Base-by-base conservation (phyloP, 2,329 filamentous ascomycete genomes). In the Fusarium chuoi region DNA sequence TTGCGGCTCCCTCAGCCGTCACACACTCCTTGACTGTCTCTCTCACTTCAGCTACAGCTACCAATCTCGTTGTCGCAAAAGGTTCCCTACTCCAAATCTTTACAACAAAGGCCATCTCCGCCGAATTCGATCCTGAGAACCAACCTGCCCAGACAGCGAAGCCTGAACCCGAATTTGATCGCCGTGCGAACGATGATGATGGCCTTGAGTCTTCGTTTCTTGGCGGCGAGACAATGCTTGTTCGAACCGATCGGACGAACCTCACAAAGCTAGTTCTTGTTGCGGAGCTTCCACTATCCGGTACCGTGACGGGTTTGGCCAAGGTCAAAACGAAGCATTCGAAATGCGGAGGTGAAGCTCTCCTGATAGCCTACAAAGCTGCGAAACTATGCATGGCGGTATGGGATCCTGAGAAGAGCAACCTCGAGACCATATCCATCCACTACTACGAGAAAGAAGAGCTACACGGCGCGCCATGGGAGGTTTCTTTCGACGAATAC, bases 361-460 rank as follows among this genome's bases (percentile, higher is more conserved):
- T 99, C 62, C 85, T 99, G 62, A 83, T 98, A 65, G 93, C 94
- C 1, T 93, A 96, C 83, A 93, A 93, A 79, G 95, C 98, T 83
- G 96, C 96, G 46, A 98, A 98, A 84, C 88, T 98, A 79, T 97
- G 94, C 82, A 87, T 99, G 82, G 88, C 98, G 63, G 94, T 98
- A 84, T 99, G 96, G 96, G 94, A 98, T 81, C 91, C 94, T 14
- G 90, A 93, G 80, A 91, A 90, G 75, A 88, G 93, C 82, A 89
- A 90, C 58, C 91, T 98, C 77, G 91, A 92, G 77, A 98, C 96
- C 60, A 90, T 96, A 72, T 98, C 96, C 58, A 96, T 99, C 78
- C 96, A 99, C 85, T 98, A 95, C 87, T 99, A 98, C 84, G 96
- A 99, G 82, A 94, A 96, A 81, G 95, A 98, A 79, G 95, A 98